Percentiles rank a stretch among this genome's conserved stretches.
Evolutionary conservation across 306 rosid species (phyloP).

Genomic region (Hylodesmum podocarpum): DNA sequence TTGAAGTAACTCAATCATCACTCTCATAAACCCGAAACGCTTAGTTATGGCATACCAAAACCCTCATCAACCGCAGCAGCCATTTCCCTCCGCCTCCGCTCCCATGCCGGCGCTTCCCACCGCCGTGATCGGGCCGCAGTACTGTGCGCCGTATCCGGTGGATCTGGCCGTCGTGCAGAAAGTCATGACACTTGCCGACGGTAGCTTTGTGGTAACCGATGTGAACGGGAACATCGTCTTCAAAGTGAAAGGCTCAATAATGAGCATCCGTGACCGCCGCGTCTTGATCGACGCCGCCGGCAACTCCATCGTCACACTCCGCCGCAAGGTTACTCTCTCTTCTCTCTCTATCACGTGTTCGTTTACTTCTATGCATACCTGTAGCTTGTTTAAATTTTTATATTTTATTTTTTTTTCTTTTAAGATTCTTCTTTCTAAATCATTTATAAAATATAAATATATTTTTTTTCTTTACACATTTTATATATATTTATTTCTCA

Average conservation of each 20-base stretch:
- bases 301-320: conserved; percentile 39
- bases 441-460: too few species aligned
- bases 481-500: too few species aligned
- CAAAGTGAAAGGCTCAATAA: conserved; percentile 41
- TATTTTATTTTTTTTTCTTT: too few species aligned
- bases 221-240: conserved; percentile 47
- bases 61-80: not conserved
- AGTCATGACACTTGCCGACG: conserved; percentile 32
- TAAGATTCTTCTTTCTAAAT: too few species aligned
- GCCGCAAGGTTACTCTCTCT: conserved; percentile 35
- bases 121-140: conserved; percentile 42
- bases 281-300: conserved; percentile 47
- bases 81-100: conserved; percentile 4
- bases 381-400: too few species aligned
- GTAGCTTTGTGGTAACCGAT: conserved; percentile 48
- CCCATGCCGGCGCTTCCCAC: conserved; percentile 1
- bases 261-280: conserved; percentile 36
- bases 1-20: too few species aligned
- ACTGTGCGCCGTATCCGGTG: conserved; percentile 39
- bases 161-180: conserved; percentile 48
- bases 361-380: not conserved
- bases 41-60: conserved; percentile 7
- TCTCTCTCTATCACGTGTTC: not conserved
- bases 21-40: too few species aligned
- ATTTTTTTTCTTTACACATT: too few species aligned